phyloP scores from a whole-genome alignment of 345 rosid genomes.

The Sapria himalayana region DNA sequence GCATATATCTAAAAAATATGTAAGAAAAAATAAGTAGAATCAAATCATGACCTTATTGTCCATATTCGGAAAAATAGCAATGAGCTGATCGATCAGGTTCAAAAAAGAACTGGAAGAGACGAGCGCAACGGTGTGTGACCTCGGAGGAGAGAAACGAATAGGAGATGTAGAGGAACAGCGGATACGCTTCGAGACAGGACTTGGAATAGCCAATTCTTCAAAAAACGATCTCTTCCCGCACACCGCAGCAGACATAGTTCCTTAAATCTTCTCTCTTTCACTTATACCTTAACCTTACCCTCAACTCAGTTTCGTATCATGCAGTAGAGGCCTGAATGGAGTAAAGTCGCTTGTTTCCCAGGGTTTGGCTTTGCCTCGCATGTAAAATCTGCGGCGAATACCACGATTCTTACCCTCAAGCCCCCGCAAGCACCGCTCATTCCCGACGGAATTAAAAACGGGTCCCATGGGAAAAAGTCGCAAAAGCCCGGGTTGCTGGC shows the following conservation, averaged over 20 bases:
- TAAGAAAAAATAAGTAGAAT: not conserved
- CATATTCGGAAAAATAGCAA: slow-evolving; percentile 52
- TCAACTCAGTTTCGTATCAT: not conserved
- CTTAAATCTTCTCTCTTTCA: slow-evolving; percentile 10
- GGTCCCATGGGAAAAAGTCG: too few relatives aligned
- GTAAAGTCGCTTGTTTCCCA: too few relatives aligned
- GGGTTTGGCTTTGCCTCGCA: too few relatives aligned
- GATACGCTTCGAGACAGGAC: slow-evolving; percentile 41
- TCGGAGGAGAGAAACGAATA: slow-evolving; percentile 32
- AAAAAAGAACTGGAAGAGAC: slow-evolving; percentile 8
- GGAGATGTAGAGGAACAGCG: slow-evolving; percentile 51
- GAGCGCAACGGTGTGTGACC: slow-evolving; percentile 13
- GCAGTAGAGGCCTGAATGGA: too few relatives aligned
- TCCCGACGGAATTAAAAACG: too few relatives aligned
- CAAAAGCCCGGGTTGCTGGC: too few relatives aligned
- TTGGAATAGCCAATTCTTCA: slow-evolving; percentile 42
- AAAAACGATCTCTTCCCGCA: slow-evolving; percentile 87
- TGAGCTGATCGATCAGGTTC: slow-evolving; percentile 27
- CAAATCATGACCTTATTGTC: slow-evolving; percentile 37
- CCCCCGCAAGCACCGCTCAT: too few relatives aligned
- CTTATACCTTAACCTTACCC: slow-evolving; percentile 1
- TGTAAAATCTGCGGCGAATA: too few relatives aligned
- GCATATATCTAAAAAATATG: not conserved
- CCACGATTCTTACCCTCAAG: too few relatives aligned
- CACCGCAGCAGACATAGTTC: slow-evolving; percentile 87